Base-by-base conservation (phyloP, 2,329 filamentous ascomycete genomes). In the Aschersonia sp. region DNA sequence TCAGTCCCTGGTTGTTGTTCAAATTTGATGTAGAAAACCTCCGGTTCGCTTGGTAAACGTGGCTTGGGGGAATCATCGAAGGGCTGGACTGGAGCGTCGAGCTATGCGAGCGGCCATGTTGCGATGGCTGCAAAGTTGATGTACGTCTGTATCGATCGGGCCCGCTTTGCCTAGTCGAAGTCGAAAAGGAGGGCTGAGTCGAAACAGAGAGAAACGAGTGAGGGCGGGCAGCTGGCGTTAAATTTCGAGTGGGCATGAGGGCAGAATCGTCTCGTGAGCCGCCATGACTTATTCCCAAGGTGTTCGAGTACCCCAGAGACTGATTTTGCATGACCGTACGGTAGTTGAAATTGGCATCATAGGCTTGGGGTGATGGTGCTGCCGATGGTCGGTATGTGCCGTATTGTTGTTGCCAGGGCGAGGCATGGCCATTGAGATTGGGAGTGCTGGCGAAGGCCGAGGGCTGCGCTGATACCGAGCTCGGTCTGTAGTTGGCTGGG, bases 101-200 rank as follows among this genome's bases (percentile, higher is more conserved):
- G 51, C 63, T 66, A 43, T 65, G 63, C 12, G 64, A 65, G 40
- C 65, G 63, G 9, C 52, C 56, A 44, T 70, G 67, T 35, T 66
- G 63, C 9, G 50, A 45, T 9, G 50, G 53, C 44, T 50, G 49
- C 30, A 46, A 61, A 75, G 50, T 75, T 71, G 48, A 73, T 73
- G 51, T 74, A 64, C 89, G 82, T 56, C 89, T 78, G 62, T 96
- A 96, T 50, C 91, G 80, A 61, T 95, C 89, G 1, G 78, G 71
- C 4, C 74, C 70, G 42, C 81, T 74, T 64, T 82, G 58, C 55
- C 73, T 38, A 54, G 49, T 46, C 51, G 51, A 32, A 1, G 56
- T 52, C 35, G 59, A 52, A 65, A 61, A 80, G 53, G 66, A 75
- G 45, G 78, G 73, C 54, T 71, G 71, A 29, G 62, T 65, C 9